Evolutionary conservation across 179 eudicot species (phyloP), one percentile per base, ranked within the genome.

Genomic region (Sideroxylon spinosum): DNA sequence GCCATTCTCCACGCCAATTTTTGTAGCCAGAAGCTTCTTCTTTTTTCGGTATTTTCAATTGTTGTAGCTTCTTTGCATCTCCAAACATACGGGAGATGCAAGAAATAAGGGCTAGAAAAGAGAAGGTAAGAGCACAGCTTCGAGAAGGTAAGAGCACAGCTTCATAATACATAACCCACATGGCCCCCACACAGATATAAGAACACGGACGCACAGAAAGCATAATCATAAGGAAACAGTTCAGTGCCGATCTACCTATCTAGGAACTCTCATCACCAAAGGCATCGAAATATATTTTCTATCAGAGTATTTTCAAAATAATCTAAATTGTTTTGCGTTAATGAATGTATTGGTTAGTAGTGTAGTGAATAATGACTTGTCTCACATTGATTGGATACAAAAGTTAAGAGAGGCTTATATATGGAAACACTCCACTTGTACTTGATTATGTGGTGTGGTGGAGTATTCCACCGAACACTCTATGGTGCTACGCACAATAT

Each of bases 31-130:
- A 52, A 93, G 96, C 84, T 91, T 87, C 86, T 87, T 89, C 90
- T 85, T 89, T 81, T 93, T 93, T 74, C n/a, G 84, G 84, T 65
- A 88, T 85, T 78, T 92, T 93, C 76, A 93, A 50, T 71, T 93
- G 93, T 44, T 91, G 93, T 83, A 91, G 77, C 85, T 88, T 93
- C 89, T 90, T 93, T 90, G 89, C 97, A 93, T 91, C 97, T 93
- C 86, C 72, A 79, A 32, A 25, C 4, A 20, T 57, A 32, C 7
- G 74, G 76, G n/a, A 22, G 22, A 56, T 1, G 20, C n/a, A 14
- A 17, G 69, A 0, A n/a, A 10, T 65, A 1, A 65, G 46, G 13
- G 14, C 69, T 26, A 12, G 69, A 26, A 0, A 4, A 3, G 13
- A 16, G 26, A 62, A 64, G 12, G 9, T 23, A 64, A 13, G 5